Evolutionary conservation across 352 stramenopile genomes (phyloP).

Genomic region (Pythium diclinum): DNA sequence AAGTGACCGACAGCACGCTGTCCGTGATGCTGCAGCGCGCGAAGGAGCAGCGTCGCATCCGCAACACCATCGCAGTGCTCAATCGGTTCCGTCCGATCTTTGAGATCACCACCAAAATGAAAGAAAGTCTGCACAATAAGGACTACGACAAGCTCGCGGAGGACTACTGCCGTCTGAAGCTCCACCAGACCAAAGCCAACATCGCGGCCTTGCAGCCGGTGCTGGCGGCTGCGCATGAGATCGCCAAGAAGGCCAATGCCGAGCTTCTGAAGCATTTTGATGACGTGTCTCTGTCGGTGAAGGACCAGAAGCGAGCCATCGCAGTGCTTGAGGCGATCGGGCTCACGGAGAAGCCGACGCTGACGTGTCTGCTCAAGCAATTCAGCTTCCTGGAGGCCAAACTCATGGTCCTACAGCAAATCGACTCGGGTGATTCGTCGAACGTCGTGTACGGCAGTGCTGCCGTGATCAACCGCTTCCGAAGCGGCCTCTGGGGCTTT

Average conservation of each 20-base stretch:
- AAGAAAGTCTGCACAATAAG: constrained; percentile 49
- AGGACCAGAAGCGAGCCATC: constrained; percentile 68
- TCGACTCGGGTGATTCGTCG: constrained; percentile 24
- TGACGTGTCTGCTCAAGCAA: constrained; percentile 69
- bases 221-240: constrained; percentile 53
- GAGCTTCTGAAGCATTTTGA: constrained; percentile 65
- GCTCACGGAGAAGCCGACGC: constrained; percentile 57
- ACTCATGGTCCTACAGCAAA: constrained; percentile 34
- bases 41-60: constrained; percentile 73
- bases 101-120: constrained; percentile 77
- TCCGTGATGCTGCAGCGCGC: constrained; percentile 74
- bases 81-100: constrained; percentile 64
- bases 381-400: constrained; percentile 60
- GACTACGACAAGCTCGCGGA: constrained; percentile 76
- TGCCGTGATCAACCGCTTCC: constrained; percentile 58
- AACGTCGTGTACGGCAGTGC: constrained; percentile 56
- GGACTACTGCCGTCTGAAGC: constrained; percentile 66
- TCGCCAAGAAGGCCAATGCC: constrained; percentile 52
- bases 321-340: constrained; percentile 52
- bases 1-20: constrained; percentile 60
- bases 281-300: constrained; percentile 51
- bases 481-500: constrained; percentile 63
- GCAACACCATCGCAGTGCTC: constrained; percentile 70
- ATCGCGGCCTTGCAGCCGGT: constrained; percentile 56
- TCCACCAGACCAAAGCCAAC: constrained; percentile 62